Base-by-base conservation (phyloP, 1,284 basidiomycete genomes). In the Malassezia sympodialis region DNA sequence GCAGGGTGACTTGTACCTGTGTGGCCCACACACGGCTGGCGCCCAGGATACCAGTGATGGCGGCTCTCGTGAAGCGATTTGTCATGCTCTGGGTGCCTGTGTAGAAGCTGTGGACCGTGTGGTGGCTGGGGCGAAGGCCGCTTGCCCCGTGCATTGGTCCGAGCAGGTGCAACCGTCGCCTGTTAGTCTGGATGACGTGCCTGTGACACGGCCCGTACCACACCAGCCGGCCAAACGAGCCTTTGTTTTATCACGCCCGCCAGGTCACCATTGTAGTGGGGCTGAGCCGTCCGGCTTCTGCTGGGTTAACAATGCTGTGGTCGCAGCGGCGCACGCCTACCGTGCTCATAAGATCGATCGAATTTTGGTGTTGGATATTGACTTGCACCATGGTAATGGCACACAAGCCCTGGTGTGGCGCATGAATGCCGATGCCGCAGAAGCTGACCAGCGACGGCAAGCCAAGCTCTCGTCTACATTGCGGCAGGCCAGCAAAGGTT, bases 301-400 rank as follows among this genome's bases (percentile, higher is more conserved):
- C 76, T 89, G 93, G 69, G 82, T 94, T 35, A 96, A 96, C 71
- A 96, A 96, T 68, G 87, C 91, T 0, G 83, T 85, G 1, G 82
- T 96, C 3, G 90, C 82, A 0, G 88, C 90, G 23, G 87, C 90
- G 17, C 88, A 96, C 72, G 91, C 88, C 87, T 84, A 96, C 73
- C 76, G 90, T 3, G 78, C 82, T 47, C 84, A 96, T 67, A 81
- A 82, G 5, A 80, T 94, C 48, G 83, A 85, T 43, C 83, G 88
- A 26, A 80, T 88, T 0, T 81, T 93, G 31, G 85, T 96, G 47
- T 82, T 96, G 42, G 93, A 96, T 69, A 90, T 96, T 59, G 91
- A 96, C 76, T 78, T 96, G 6, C 90, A 96, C 76, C 90, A 94
- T 67, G 62, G 75, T 27, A 62, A 96, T 69, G 93, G 93, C 1